phyloP scores from a whole-genome alignment of 306 rosid species.

The Parietaria judaica region DNA sequence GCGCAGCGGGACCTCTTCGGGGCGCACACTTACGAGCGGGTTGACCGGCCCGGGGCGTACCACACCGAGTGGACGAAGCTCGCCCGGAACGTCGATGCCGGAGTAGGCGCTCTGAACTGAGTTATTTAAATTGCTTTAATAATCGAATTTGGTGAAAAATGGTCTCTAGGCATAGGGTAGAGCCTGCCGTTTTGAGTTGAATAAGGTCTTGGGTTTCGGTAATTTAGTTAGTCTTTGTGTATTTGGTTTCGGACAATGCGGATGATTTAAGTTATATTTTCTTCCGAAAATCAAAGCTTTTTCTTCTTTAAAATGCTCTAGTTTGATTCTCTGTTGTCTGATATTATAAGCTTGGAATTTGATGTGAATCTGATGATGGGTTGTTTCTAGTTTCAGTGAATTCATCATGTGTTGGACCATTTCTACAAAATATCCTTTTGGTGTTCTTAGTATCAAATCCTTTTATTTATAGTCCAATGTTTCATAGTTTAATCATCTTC shows the following conservation, averaged over 20 bases:
- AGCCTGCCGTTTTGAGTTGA: slow-evolving; percentile 31
- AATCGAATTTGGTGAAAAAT: slow-evolving; percentile 15
- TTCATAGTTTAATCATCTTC: no score
- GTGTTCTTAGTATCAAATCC: no score
- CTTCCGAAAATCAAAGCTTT: not conserved
- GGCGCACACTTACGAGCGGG: slow-evolving; percentile 85
- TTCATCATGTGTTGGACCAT: no score
- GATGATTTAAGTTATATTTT: not conserved
- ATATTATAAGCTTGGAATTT: not conserved
- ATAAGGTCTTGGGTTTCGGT: not conserved
- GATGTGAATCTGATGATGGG: not conserved
- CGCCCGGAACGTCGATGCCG: slow-evolving; percentile 49
- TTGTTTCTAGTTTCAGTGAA: not conserved
- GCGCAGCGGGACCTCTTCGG: slow-evolving; percentile 96
- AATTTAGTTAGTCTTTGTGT: not conserved
- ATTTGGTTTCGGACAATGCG: not conserved
- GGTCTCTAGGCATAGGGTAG: slow-evolving; percentile 24
- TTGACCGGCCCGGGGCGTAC: slow-evolving; percentile 73
- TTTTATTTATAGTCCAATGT: no score
- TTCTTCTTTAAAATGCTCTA: not conserved
- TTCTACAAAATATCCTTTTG: no score
- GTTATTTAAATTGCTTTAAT: not conserved
- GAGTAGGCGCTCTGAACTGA: slow-evolving; percentile 57
- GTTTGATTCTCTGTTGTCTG: not conserved
- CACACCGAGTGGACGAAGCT: slow-evolving; percentile 93